Evolutionary conservation across 352 stramenopile genomes (phyloP), one percentile per base, ranked within the genome.

Genomic region (Phytophthora pini): DNA sequence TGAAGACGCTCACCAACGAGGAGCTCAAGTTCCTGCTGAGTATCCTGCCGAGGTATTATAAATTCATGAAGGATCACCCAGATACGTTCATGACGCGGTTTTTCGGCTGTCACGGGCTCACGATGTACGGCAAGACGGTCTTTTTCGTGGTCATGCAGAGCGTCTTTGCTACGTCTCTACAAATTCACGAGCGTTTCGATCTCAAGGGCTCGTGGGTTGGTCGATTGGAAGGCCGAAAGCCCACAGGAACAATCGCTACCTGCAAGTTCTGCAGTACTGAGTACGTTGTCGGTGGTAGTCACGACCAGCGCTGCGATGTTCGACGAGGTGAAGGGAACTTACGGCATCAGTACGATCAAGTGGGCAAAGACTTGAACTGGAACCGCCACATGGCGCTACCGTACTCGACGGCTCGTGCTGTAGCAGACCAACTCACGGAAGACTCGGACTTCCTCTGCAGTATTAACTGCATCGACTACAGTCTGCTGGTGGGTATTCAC

Each of bases 381-480:
- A 91, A 92, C 61, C 82, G 84, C 2, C 80, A 92, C 72, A 89
- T 94, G 82, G 82, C 84, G 4, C 52, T 94, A 24, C 83, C 83
- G 4, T 73, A 62, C 13, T 32, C 66, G 2, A 89, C 84, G 0
- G 85, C 85, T 9, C 72, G 68, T 29, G 76, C 80, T 2, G 84
- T 94, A 27, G 82, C 84, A 7, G 17, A 70, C 2, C 93, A 98
- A 55, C 54, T 98, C 1, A 80, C 76, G 2, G 78, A 70, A 31
- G 95, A 98, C 65, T 97, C 90, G 36, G 74, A 91, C 49, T 98
- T 98, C 56, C 68, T 98, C 1, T 88, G 84, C 46, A 80, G 80
- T 22, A 95, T 98, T 76, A 97, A 97, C 68, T 97, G 95, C 68
- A 98, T 98, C 74, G 94, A 98, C 71, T 98, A 98, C 66, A 97